These are phyloP conservation scores for Colletotrichum navitas DNA, from an alignment of 2,329 filamentous ascomycete species.

Conservation along the genomic window DNA sequence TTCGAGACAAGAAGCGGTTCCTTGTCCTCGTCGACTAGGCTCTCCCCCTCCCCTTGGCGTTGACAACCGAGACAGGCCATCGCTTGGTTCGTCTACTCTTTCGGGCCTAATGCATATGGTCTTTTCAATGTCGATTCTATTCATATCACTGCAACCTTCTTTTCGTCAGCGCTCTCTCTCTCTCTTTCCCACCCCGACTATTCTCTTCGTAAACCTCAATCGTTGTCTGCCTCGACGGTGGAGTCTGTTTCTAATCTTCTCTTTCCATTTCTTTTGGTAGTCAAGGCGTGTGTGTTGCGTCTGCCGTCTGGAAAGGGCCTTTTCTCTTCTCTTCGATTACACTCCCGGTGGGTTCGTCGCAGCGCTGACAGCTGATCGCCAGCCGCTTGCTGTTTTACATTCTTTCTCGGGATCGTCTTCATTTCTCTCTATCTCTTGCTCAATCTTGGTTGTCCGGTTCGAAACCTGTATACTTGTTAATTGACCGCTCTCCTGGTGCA, in stretches of 20 bases:
- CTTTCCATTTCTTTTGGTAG: slow-evolving; percentile 7
- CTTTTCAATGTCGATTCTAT: slow-evolving; percentile 31
- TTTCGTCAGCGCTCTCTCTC: slow-evolving; percentile 25
- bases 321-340: slow-evolving; percentile 24
- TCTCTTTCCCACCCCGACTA: slow-evolving; percentile 1
- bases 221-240: slow-evolving; percentile 36
- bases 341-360: slow-evolving; percentile 25
- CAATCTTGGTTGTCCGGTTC: background rate
- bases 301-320: slow-evolving; percentile 18
- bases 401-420: background rate
- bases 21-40: slow-evolving; percentile 6
- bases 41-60: slow-evolving; percentile 25
- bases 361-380: slow-evolving; percentile 5
- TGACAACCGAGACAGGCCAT: slow-evolving; percentile 31
- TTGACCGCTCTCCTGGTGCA: background rate
- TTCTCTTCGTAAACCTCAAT: slow-evolving; percentile 29
- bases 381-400: slow-evolving; percentile 14
- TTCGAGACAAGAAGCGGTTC: slow-evolving; percentile 37
- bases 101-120: background rate
- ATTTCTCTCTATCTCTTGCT: background rate
- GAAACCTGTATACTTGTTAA: background rate
- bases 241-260: slow-evolving; percentile 31
- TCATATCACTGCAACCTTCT: slow-evolving; percentile 24
- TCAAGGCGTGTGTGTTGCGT: slow-evolving; percentile 32
- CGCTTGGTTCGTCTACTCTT: slow-evolving; percentile 29